Evolutionary conservation across 192 early-diverging fungal genomes (phyloP), one percentile per base, ranked within the genome.

Genomic region (Diversispora eburnea): DNA sequence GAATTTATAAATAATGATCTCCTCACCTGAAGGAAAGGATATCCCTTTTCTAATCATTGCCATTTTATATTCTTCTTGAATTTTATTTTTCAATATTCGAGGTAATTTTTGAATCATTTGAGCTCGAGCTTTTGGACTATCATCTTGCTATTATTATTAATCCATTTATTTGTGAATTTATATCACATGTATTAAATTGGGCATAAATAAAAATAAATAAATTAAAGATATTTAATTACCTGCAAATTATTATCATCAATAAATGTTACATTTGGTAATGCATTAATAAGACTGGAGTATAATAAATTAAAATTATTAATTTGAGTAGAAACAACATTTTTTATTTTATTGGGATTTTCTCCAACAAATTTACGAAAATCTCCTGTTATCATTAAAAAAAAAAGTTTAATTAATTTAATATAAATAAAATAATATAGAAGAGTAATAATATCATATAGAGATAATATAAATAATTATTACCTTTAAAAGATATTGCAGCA

Each of bases 301-400:
- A 83, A 77, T 64, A 78, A 80, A 71, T 80, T 77, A 62, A 91
- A 88, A 54, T 86, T 78, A 0, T 83, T 51, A 66, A 88, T 73
- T 68, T 96, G 98, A 3, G 84, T 88, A 49, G 83, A 82, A 25
- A 99, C 96, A 77, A 98, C 97, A 77, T 99, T 98, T 73, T 89
- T 78, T 25, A 99, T 89, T 79, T 99, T 99, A 77, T 92, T 85
- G 7, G 98, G 98, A 79, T 98, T 96, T 83, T 99, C 98, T 49
- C 93, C 91, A 42, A 98, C 72, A 46, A 76, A 77, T 94, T 94
- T 97, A 48, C 98, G 89, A 79, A 98, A 94, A 75, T 99, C 98
- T 52, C 98, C 97, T 10, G 72, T 5, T 43, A 13, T n/a, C 3
- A 69, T 33, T n/a, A 56, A 69, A 55, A 56, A 42, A 10, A 49